Conservation (phyloP, 768 basidiomycete genomes). For the Fomitopsis serialis region DNA sequence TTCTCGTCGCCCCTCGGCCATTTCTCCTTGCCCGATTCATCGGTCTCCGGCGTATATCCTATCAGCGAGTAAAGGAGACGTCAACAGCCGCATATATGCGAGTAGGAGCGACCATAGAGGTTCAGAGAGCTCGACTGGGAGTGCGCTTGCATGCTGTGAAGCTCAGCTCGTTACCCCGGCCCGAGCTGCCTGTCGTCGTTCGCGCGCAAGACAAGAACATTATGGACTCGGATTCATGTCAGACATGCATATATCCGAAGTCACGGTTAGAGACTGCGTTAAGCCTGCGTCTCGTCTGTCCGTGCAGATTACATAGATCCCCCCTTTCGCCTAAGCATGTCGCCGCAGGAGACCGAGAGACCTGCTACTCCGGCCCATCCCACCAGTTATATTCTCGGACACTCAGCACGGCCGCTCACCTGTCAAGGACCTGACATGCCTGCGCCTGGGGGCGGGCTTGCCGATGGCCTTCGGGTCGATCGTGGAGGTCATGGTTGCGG, state of each 20-base stretch:
- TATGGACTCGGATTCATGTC: too few species aligned
- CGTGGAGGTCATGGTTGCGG: slow-evolving; percentile 17
- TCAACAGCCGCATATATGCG: not conserved
- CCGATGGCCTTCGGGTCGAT: slow-evolving; percentile 19
- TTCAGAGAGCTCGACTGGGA: not conserved
- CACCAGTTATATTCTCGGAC: not conserved
- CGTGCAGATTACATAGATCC: too few species aligned
- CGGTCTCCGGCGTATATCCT: slow-evolving; percentile 80
- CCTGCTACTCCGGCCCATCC: not conserved
- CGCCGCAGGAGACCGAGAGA: not conserved
- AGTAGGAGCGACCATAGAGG: too few species aligned
- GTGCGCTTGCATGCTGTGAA: too few species aligned
- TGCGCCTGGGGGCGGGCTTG: slow-evolving; percentile 37
- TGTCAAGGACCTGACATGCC: slow-evolving; percentile 56
- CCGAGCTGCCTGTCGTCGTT: too few species aligned
- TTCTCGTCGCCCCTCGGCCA: slow-evolving; percentile 82
- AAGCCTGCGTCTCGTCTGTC: too few species aligned
- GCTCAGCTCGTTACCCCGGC: too few species aligned
- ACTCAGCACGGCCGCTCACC: slow-evolving; percentile 14
- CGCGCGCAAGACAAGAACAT: too few species aligned
- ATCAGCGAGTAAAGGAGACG: not conserved
- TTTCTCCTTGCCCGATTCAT: slow-evolving; percentile 72
- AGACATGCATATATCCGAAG: too few species aligned
- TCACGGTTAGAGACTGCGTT: too few species aligned
- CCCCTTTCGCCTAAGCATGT: not conserved